A percentile compares a stretch with the other conserved stretches of the same genome.
phyloP scores from a whole-genome alignment of 768 basidiomycete species.

The Suillus weaverae region DNA sequence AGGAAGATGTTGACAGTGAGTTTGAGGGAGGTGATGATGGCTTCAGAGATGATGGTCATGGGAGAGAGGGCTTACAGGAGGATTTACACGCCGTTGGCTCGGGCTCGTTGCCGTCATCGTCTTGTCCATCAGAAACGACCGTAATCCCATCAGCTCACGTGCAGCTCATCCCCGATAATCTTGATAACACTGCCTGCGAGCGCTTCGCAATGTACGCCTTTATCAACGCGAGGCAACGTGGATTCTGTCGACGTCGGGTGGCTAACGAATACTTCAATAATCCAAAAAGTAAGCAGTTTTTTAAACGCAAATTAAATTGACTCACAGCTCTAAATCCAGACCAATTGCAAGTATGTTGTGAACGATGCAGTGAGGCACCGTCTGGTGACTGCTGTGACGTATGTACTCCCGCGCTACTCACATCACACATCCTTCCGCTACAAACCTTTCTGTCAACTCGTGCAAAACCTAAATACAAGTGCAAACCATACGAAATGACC shows the following conservation, averaged over 20 bases:
- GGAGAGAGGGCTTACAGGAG: not conserved
- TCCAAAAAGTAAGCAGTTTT: not conserved
- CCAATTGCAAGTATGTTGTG: not conserved
- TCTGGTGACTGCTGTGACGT: conserved; percentile 2
- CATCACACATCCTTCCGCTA: not conserved
- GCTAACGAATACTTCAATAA: conserved; percentile 2
- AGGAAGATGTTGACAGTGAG: not conserved
- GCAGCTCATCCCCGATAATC: too few relatives aligned
- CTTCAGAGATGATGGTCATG: not conserved
- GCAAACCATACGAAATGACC: not conserved
- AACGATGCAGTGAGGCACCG: not conserved
- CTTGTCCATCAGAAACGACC: too few relatives aligned
- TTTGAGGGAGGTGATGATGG: not conserved
- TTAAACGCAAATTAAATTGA: too few relatives aligned
- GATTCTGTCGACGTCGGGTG: not conserved
- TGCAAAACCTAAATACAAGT: not conserved
- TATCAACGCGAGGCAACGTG: not conserved
- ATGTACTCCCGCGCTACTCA: not conserved
- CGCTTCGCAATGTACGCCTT: too few relatives aligned
- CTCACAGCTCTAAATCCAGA: too few relatives aligned
- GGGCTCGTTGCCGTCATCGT: too few relatives aligned
- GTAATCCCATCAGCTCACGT: too few relatives aligned
- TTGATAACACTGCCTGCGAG: too few relatives aligned
- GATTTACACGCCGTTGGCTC: too few relatives aligned
- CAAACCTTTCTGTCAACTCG: too few relatives aligned